Base-by-base conservation (phyloP, 2,329 filamentous ascomycete species). In the Trichocomaceae sp. region DNA sequence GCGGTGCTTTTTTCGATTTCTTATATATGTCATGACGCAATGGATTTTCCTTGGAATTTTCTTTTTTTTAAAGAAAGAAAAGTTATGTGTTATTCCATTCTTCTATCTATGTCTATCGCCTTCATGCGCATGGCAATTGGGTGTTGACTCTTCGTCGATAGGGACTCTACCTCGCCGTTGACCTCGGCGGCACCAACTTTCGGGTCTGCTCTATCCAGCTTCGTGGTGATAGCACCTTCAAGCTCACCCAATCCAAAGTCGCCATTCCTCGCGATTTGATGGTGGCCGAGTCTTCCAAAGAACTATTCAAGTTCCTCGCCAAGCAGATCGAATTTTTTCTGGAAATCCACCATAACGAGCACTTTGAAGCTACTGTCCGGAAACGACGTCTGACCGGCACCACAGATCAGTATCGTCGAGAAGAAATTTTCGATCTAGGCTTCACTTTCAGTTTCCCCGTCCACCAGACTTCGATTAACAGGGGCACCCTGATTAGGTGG, bases 401-500 rank as follows among this genome's bases (percentile, higher is more conserved):
- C 23, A 77, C 78, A 19, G 76, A 81, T 49, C 83, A 82, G 26
- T 84, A 78, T 66, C 77, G 77, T 52, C 84, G 90, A 59, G 84
- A 92, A 69, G 80, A 92, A 57, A 83, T 93, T 58, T 96, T 97
- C 75, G 88, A 90, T 64, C 79, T 99, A 42, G 93, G 93, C n/a
- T 99, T 99, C 75, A 99, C 93, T 52, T 99, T 99, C 75, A 95
- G 88, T 69, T 99, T 97, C 76, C 93, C 93, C 2, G 91, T 97
- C 39, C 84, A 95, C 69, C 93, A 99, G 71, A 79, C 88, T 56
- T 91, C 90, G 39, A 96, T 99, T 70, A 97, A 97, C 79, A 92
- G 90, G 75, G 93, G 93, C 58, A 87, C 85, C 55, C 79, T 99
- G 53, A 93, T 96, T 73, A 85, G 93, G 63, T 99, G 93, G 93